Base-by-base conservation (phyloP, 192 early-diverging fungal genomes). In the Pilaira anomala region DNA sequence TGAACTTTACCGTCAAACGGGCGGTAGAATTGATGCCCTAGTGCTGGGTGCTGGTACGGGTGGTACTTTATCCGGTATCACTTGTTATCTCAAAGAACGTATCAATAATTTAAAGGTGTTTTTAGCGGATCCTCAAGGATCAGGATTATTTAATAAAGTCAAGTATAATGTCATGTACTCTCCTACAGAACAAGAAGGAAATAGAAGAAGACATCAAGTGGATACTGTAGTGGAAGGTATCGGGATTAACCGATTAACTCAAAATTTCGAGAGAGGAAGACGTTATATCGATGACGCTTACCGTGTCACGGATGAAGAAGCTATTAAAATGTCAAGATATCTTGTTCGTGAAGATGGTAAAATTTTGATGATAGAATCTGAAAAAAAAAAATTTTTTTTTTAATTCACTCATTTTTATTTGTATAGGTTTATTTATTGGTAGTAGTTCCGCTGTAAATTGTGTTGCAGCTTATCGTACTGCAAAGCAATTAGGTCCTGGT, bases 151-250 rank as follows among this genome's bases (percentile, higher is more conserved):
- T 65, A 86, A 96, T 79, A 91, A 91, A 58, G 86, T 98, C 71
- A 91, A 92, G 67, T 87, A 93, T 73, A 88, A 88, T 48, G 84
- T 95, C 66, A 88, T 98, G 91, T 98, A 93, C 76, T 79, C 93
- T 4, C 80, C 83, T 1, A 85, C 80, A 1, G 95, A 98, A 68
- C 81, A 85, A 36, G 97, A 98, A 68, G 97, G 97, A 8, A 90
- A 83, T 7, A 74, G 97, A 24, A 80, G 81, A 48, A 87, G 97
- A 7, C 94, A 98, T 74, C 97, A 98, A 69, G 91, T 97, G n/a
- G 97, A 98, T 67, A 90, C 97, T 28, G 83, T 98, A 24, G 93
- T 98, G 0, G 97, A 98, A 76, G 97, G 97, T 5, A 84, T 98
- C 7, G 97, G 97, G 0, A 88, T 97, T 62, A 98, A 97, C 75